Evolutionary conservation across 2,329 filamentous ascomycete genomes (phyloP).

Genomic region (Chaetomiaceae sp.): DNA sequence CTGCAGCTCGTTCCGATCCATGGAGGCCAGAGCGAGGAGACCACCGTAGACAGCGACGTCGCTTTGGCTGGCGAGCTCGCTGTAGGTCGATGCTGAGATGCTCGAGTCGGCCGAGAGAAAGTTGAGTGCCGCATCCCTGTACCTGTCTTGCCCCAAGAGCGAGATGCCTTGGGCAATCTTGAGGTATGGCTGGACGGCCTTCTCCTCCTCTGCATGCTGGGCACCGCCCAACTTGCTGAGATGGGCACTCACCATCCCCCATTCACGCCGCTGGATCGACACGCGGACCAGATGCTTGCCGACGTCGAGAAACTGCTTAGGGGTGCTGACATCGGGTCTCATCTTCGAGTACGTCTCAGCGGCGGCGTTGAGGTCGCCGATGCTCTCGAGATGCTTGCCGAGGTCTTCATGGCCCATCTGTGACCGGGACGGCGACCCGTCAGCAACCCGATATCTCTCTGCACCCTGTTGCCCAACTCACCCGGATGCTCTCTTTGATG

Average conservation of each 20-base stretch:
- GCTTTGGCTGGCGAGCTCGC: conserved; percentile 72
- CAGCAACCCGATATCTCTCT: not conserved
- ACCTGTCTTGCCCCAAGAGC: conserved; percentile 44
- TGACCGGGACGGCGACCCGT: not conserved
- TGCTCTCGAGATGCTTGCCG: conserved; percentile 74
- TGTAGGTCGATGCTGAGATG: conserved; percentile 51
- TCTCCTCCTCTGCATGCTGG: conserved; percentile 45
- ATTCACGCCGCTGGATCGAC: conserved; percentile 71
- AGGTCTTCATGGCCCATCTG: conserved; percentile 95
- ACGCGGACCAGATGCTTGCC: conserved; percentile 73
- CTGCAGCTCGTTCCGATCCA: conserved; percentile 75
- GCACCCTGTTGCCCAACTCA: conserved; percentile 40
- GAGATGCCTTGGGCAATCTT: conserved; percentile 50
- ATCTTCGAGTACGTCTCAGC: conserved; percentile 78
- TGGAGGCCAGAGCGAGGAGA: conserved; percentile 82
- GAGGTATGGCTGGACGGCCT: conserved; percentile 46
- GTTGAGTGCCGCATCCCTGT: conserved; percentile 60
- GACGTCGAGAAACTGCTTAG: conserved; percentile 79
- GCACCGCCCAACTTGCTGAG: conserved; percentile 59
- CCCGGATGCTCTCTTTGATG: conserved; percentile 93
- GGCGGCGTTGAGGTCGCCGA: conserved; percentile 68
- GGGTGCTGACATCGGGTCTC: conserved; percentile 82
- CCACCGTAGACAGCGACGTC: conserved; percentile 91
- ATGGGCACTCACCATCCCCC: conserved; percentile 60
- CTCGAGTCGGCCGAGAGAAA: conserved; percentile 64